A percentile compares a stretch with the other conserved stretches of the same genome.
Evolutionary conservation across 306 rosid genomes (phyloP).

Genomic region (Styphnolobium japonicum): DNA sequence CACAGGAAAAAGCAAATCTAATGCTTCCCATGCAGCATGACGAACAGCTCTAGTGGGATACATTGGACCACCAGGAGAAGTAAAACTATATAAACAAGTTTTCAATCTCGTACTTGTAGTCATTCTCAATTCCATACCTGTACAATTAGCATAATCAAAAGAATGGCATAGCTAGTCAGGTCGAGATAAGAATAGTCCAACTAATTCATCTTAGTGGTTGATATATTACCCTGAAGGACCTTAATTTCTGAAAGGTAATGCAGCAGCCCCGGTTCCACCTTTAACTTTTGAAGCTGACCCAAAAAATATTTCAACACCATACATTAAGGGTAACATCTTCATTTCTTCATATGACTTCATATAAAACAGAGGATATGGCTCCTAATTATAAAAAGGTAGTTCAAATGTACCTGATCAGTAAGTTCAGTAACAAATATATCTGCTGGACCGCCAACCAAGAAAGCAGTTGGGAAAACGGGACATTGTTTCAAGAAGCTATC

Average conservation of each 20-base stretch:
- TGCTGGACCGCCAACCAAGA: conserved; percentile 77
- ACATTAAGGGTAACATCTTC: neutral
- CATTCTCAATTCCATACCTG: conserved; percentile 96
- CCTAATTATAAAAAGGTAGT: neutral
- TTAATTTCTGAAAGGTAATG: conserved; percentile 80
- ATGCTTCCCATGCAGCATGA: conserved; percentile 98
- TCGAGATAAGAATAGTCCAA: conserved; percentile 18
- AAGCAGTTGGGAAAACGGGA: conserved; percentile 78
- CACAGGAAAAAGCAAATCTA: conserved; percentile 89
- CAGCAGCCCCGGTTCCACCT: conserved; percentile 93
- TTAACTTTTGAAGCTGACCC: conserved; percentile 86
- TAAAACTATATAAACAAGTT: conserved; percentile 88
- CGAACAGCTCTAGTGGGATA: conserved; percentile 97
- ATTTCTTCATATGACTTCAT: neutral
- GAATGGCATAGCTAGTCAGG: conserved; percentile 4
- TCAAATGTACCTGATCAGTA: conserved; percentile 73
- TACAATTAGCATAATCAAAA: conserved; percentile 17
- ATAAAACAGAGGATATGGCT: neutral
- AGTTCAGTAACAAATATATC: conserved; percentile 91
- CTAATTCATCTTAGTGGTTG: conserved; percentile 17
- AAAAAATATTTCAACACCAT: conserved; percentile 9
- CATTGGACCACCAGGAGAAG: conserved; percentile 97
- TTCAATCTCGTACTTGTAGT: conserved; percentile 86
- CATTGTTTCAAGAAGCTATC: conserved; percentile 76
- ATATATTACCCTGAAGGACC: conserved; percentile 70